A percentile compares a stretch with the other conserved stretches of the same genome.
These are phyloP conservation scores for Trifolium fragiferum DNA, from an alignment of 306 rosid species.

Conservation along the genomic window DNA sequence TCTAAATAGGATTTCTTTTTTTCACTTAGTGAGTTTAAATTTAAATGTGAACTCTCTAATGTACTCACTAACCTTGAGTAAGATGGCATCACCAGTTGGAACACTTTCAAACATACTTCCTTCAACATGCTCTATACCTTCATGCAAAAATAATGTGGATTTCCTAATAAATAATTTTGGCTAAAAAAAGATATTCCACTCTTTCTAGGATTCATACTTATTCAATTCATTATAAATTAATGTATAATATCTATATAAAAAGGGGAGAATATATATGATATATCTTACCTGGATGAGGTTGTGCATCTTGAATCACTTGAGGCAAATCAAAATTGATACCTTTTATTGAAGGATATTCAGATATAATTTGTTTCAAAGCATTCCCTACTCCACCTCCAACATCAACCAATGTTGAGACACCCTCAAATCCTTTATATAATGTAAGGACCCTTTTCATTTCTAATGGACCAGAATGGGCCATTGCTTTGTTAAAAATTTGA, in stretches of 20 bases:
- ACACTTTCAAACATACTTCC: constrained; percentile 40
- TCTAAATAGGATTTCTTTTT: neutral
- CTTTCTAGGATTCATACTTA: neutral
- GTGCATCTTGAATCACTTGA: constrained; percentile 26
- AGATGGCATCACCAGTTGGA: constrained; percentile 39
- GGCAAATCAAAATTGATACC: constrained; percentile 43
- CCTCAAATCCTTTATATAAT: constrained; percentile 23
- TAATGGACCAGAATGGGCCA: constrained; percentile 12
- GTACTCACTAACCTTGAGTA: constrained; percentile 23
- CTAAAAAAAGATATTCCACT: neutral
- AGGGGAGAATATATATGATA: neutral
- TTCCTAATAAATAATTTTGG: neutral
- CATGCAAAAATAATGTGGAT: neutral
- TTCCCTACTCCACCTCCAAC: constrained; percentile 33
- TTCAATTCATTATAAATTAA: neutral
- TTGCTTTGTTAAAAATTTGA: constrained; percentile 17
- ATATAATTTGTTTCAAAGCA: neutral
- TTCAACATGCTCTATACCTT: constrained; percentile 36
- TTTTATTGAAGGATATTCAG: constrained; percentile 30
- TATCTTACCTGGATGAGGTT: constrained; percentile 20
- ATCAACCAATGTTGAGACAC: constrained; percentile 29
- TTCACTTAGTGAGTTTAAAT: neutral
- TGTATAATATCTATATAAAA: neutral
- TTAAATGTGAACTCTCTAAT: neutral
- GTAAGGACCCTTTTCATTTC: constrained; percentile 13